These are phyloP conservation scores for Phytophthora sp. DNA, from an alignment of 352 stramenopile genomes.

Conservation along the genomic window DNA sequence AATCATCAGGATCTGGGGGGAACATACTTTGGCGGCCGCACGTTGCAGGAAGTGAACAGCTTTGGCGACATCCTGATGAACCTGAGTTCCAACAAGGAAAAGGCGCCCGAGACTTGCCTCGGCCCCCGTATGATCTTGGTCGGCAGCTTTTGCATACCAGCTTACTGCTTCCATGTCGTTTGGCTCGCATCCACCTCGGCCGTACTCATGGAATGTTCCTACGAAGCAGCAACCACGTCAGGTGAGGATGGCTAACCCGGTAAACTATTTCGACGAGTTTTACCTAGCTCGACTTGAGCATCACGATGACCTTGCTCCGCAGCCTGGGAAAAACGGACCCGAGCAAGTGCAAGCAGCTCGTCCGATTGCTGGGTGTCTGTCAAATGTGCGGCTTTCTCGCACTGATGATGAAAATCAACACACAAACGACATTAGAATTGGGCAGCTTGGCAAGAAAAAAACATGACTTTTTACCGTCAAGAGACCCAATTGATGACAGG, in stretches of 20 bases:
- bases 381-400: conserved; percentile 52
- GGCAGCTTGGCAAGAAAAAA: not conserved
- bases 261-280: not conserved
- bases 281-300: conserved; percentile 65
- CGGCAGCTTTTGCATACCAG: conserved; percentile 68
- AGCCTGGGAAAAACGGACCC: conserved; percentile 53
- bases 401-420: conserved; percentile 27
- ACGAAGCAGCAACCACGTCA: not conserved
- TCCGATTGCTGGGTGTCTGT: conserved; percentile 39
- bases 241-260: not conserved
- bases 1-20: not conserved
- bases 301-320: conserved; percentile 58
- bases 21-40: conserved; percentile 51
- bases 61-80: conserved; percentile 45
- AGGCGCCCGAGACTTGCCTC: conserved; percentile 61
- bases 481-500: conserved; percentile 53
- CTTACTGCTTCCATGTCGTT: conserved; percentile 35
- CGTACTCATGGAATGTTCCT: conserved; percentile 50
- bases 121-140: conserved; percentile 50
- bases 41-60: conserved; percentile 75
- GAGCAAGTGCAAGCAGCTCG: conserved; percentile 49
- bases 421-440: not conserved
- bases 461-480: conserved; percentile 46
- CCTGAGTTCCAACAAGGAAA: conserved; percentile 36
- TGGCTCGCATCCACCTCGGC: conserved; percentile 18